A percentile compares a stretch with the other conserved stretches of the same genome.
Conservation (phyloP, 129 eudicot species). For the carrot (Daucus carota) region DNA sequence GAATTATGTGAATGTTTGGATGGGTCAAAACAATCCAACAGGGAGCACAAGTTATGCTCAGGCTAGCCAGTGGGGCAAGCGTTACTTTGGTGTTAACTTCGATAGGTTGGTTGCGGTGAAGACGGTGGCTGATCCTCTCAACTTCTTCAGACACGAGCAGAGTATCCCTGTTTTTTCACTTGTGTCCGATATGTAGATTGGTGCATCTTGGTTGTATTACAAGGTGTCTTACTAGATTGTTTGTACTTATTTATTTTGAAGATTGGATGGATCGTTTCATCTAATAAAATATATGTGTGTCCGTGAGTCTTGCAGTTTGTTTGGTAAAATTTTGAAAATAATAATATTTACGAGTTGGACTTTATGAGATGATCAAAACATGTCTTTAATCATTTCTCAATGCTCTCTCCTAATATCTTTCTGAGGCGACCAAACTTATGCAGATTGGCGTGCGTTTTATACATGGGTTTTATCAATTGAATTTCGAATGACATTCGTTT, state of each 20-base stretch:
- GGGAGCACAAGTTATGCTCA: slow-evolving; percentile 1
- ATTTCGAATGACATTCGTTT: no score
- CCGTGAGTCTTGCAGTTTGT: no score
- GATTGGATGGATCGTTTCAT: no score
- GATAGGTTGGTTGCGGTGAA: not conserved
- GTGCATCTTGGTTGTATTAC: not conserved
- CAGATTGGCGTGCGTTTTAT: no score
- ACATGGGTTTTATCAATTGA: no score
- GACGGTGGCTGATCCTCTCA: not conserved
- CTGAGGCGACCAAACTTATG: no score
- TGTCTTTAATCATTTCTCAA: no score
- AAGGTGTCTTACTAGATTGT: not conserved
- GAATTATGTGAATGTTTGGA: not conserved
- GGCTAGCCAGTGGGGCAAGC: not conserved
- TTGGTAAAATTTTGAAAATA: no score
- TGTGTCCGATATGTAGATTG: not conserved
- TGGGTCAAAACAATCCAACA: not conserved
- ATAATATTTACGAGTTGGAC: no score
- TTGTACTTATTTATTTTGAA: not conserved
- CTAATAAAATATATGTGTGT: no score
- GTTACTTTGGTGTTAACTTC: slow-evolving; percentile 1
- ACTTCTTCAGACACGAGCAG: not conserved
- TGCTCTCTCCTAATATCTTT: no score
- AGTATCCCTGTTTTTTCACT: slow-evolving; percentile 1
- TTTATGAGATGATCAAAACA: no score